Base-by-base conservation (phyloP, 495 filamentous ascomycete species). In the Umbilicaria muhlenbergii region DNA sequence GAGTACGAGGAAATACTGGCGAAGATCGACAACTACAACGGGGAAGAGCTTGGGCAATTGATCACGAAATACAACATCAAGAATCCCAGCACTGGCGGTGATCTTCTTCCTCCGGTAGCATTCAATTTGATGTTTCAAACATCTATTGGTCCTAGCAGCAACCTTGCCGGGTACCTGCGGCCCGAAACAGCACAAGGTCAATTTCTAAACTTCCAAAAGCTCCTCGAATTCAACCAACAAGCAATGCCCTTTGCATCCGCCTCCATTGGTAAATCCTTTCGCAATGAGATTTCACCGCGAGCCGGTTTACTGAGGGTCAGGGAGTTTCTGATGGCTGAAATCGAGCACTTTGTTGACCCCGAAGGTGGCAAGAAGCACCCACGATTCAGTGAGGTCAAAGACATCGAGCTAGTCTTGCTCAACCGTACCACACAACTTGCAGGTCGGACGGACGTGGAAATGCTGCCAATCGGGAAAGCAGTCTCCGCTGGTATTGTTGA, bases 81-180 rank as follows among this genome's bases (percentile, higher is more conserved):
- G 52, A 83, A 79, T 59, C 77, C 79, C 18, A 58, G 61, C 11
- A 77, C 73, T 48, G 71, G 66, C 50, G 71, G 73, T 48, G 66
- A 77, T 41, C 61, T 81, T 32, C 56, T 66, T n/a, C 73, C 75
- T 34, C 79, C 79, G 3, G 70, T 79, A 19, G 62, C 77, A 10
- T 81, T 82, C 67, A 83, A 83, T 59, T 70, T 83, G 47, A 83
- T 83, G 79, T 83, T 83, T 62, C 70, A 77, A 58, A 82, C 78
- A 21, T 63, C 74, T 4, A 81, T 82, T 46, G 79, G 79, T 21
- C 78, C 79, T 14, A 78, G 70, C 59, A 68, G 71, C 53, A 74
- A 76, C 55, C 61, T 74, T 51, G 68, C 75, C 2, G 75, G 73
- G 14, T 82, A 77, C 55, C 60, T 82, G 34, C 67, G 78, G 28